Conservation (phyloP, 2,329 filamentous ascomycete species). For the Pseudogymnoascus sp. region DNA sequence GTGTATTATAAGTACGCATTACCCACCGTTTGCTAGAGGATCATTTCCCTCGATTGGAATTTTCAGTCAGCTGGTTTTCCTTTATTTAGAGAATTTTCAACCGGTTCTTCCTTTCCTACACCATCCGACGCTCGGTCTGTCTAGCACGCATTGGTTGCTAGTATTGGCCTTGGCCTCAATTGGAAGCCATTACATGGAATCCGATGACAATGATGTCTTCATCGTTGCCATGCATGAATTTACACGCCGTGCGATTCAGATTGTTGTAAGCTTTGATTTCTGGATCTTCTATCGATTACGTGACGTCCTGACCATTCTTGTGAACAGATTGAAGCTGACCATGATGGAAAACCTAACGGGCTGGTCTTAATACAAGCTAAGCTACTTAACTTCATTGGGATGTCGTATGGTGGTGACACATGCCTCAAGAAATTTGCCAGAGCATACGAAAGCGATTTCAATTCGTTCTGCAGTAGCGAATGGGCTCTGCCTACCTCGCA, state of each 20-base stretch:
- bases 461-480: constrained; percentile 20
- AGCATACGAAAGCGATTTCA: constrained; percentile 15
- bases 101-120: constrained; percentile 34
- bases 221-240: constrained; percentile 34
- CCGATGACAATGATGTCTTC: constrained; percentile 24
- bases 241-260: constrained; percentile 30
- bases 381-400: constrained; percentile 20
- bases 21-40: constrained; percentile 11
- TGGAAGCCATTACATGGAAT: constrained; percentile 31
- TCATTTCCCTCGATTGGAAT: constrained; percentile 17
- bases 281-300: not conserved
- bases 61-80: constrained; percentile 24
- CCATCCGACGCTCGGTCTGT: constrained; percentile 29
- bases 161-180: constrained; percentile 32
- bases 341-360: constrained; percentile 10
- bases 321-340: constrained; percentile 12
- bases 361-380: constrained; percentile 20
- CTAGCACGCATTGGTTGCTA: constrained; percentile 33
- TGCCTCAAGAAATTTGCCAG: constrained; percentile 13
- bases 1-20: constrained; percentile 17
- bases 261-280: constrained; percentile 24
- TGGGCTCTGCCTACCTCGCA: constrained; percentile 10
- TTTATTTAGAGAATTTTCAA: constrained; percentile 33
- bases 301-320: not conserved
- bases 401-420: constrained; percentile 20